Conservation (phyloP, 192 early-diverging fungal genomes). For the Phlyctochytrium arcticum region DNA sequence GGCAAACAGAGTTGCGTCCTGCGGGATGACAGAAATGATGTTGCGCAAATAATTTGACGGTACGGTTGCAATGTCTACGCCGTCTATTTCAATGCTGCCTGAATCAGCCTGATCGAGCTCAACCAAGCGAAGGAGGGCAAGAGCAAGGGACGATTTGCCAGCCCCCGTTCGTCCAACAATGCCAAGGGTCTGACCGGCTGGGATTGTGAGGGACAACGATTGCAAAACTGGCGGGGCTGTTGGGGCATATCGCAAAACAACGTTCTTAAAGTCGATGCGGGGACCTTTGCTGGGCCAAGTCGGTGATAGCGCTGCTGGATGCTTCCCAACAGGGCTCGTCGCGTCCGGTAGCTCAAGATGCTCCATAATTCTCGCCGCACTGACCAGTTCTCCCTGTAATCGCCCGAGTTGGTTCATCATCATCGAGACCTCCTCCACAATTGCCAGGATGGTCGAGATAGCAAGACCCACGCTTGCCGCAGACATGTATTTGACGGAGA, state of each 20-base stretch:
- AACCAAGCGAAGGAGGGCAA: slow-evolving; percentile 74
- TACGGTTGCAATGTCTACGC: slow-evolving; percentile 62
- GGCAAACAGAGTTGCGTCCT: slow-evolving; percentile 53
- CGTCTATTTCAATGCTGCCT: slow-evolving; percentile 70
- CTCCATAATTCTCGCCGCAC: too few species aligned
- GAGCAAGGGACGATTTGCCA: slow-evolving; percentile 49
- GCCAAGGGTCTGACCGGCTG: slow-evolving; percentile 44
- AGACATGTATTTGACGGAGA: too few species aligned
- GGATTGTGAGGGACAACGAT: slow-evolving; percentile 39
- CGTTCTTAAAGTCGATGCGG: slow-evolving; percentile 18
- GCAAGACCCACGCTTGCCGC: too few species aligned
- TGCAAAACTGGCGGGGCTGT: slow-evolving; percentile 57
- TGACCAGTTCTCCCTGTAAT: too few species aligned
- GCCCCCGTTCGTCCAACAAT: slow-evolving; percentile 58
- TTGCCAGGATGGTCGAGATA: too few species aligned
- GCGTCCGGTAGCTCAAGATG: too few species aligned
- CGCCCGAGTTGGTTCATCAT: too few species aligned
- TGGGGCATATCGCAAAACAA: slow-evolving; percentile 45
- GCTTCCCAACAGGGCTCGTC: too few species aligned
- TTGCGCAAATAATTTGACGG: slow-evolving; percentile 66
- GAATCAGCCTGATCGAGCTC: slow-evolving; percentile 46
- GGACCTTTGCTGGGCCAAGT: slow-evolving; percentile 17
- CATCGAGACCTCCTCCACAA: too few species aligned
- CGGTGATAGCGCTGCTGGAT: too few species aligned
- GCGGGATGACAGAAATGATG: slow-evolving; percentile 61